Conservation (phyloP, 2,329 filamentous ascomycete species). For the Alternaria tenuissima region DNA sequence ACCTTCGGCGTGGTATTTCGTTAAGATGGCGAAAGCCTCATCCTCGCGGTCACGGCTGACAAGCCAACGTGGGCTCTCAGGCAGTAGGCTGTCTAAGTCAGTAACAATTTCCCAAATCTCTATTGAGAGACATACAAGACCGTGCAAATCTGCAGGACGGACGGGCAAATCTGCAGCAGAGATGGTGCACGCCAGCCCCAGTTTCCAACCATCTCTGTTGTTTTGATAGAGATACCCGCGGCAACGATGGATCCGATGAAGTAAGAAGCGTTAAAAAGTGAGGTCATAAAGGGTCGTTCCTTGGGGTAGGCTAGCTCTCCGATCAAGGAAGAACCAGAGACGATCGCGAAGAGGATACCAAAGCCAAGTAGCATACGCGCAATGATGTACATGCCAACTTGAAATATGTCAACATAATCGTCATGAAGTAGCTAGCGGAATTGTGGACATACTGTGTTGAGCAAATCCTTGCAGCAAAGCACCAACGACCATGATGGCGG, state of each 20-base stretch:
- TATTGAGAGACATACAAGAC: conserved; percentile 37
- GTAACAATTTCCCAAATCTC: not conserved
- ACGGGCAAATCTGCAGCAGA: conserved; percentile 60
- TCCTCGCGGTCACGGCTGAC: conserved; percentile 62
- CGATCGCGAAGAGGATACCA: conserved; percentile 68
- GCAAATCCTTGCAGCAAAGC: conserved; percentile 65
- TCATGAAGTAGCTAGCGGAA: not conserved
- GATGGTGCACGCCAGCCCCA: conserved; percentile 63
- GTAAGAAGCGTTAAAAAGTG: conserved; percentile 68
- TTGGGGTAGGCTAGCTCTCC: conserved; percentile 69
- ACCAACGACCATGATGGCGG: conserved; percentile 65
- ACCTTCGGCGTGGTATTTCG: conserved; percentile 57
- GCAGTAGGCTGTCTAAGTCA: conserved; percentile 39
- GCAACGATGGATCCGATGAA: conserved; percentile 62
- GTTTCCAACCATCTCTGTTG: conserved; percentile 51
- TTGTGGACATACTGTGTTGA: conserved; percentile 38
- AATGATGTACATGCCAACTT: conserved; percentile 66
- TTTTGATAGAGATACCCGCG: conserved; percentile 60
- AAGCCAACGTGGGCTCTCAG: conserved; percentile 58
- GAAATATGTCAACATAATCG: conserved; percentile 6
- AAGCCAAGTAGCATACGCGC: conserved; percentile 68
- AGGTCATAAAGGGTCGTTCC: conserved; percentile 67
- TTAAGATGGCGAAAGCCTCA: conserved; percentile 46
- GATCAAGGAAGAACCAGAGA: conserved; percentile 65
- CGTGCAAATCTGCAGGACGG: conserved; percentile 53